Base-by-base conservation (phyloP, 306 rosid genomes). In the Medicago ruthenica region DNA sequence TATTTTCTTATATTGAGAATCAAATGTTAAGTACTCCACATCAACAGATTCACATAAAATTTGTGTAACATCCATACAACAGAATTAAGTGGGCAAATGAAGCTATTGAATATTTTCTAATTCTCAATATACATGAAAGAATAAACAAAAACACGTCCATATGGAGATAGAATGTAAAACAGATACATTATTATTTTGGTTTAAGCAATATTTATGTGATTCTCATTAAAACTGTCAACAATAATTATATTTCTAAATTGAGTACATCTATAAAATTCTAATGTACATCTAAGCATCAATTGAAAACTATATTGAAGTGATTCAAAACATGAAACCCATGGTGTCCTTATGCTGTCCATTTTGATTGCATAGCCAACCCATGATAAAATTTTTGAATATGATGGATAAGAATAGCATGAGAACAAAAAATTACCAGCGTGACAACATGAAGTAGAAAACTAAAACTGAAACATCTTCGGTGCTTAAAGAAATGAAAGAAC, bases 281-380 rank as follows among this genome's bases (percentile, higher is more conserved):
- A 66, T 48, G 14, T 21, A 55, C 6, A 44, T 61, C 63, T 45
- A 79, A 16, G 62, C 55, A 18, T 18, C 22, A 34, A 36, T n/a
- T 65, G 44, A 65, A 67, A 73, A 40, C 53, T 40, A 53, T 13
- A 58, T 39, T 21, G 61, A 61, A 54, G 60, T 54, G 60, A 54
- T 51, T 51, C 22, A 3, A 51, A 51, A 51, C 57, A 11, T 41
- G 13, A 51, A 8, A 51, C 57, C 7, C 57, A 1, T n/a, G 21
- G 18, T 16, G 16, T 53, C 61, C 41, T 76, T 42, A 16, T 22
- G 45, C 48, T 54, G n/a, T 71, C 65, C 72, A 53, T 51, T 59
- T 45, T 44, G 18, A 69, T 69, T 79, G 76, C 67, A 27, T 44
- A 77, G 41, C 81, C 76, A 45, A 27, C 51, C 70, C 17, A 9